phyloP scores from a whole-genome alignment of 2,329 filamentous ascomycete genomes.

The Fusarium armeniacum region DNA sequence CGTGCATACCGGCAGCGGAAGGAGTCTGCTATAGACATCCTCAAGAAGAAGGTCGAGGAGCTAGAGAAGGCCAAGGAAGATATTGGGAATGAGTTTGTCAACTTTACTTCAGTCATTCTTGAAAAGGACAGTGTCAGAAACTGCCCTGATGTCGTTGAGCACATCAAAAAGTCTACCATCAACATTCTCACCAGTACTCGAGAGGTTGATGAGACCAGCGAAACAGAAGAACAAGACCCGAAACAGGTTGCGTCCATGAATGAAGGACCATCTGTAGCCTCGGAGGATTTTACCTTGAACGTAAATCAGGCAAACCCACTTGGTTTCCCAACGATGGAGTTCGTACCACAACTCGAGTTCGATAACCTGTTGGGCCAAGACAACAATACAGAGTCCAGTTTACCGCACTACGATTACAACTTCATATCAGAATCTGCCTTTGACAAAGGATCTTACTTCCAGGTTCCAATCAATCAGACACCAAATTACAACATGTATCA shows the following conservation, averaged over 20 bases:
- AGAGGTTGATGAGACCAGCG: background rate
- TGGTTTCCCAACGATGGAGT: background rate
- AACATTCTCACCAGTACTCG: slow-evolving; percentile 2
- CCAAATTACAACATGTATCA: slow-evolving; percentile 4
- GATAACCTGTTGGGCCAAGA: background rate
- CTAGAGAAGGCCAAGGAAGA: slow-evolving; percentile 1
- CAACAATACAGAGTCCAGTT: background rate
- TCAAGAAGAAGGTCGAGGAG: slow-evolving; percentile 13
- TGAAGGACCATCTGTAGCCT: rapidly evolving
- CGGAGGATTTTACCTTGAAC: background rate
- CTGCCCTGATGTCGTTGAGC: slow-evolving; percentile 9
- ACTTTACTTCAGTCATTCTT: slow-evolving; percentile 8
- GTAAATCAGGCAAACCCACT: rapidly evolving
- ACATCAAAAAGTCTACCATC: slow-evolving; percentile 11
- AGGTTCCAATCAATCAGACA: background rate
- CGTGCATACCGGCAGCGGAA: slow-evolving; percentile 26
- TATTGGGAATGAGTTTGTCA: slow-evolving; percentile 7
- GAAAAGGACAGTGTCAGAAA: slow-evolving; percentile 1
- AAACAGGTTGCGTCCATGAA: rapidly evolving
- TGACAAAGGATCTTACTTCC: background rate
- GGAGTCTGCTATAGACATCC: slow-evolving; percentile 15
- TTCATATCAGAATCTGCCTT: background rate
- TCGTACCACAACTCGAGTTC: background rate
- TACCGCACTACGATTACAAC: background rate
- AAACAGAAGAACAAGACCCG: background rate